phyloP scores from a whole-genome alignment of 257 asterid species.

The Eustoma russellianum region DNA sequence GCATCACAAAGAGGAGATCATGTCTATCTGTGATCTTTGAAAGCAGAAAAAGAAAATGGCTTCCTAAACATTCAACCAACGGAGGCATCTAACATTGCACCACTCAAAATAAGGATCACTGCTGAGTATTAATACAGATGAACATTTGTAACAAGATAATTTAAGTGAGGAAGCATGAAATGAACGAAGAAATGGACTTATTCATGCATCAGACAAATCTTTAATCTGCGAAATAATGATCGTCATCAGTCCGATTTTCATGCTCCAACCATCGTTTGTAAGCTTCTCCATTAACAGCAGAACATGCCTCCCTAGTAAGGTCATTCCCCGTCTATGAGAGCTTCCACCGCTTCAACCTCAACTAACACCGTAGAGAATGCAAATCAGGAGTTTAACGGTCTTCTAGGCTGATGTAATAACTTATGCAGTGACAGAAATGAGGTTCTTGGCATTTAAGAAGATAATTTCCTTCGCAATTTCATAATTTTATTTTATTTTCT shows the following conservation, averaged over 20 bases:
- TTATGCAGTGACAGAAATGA: too few relatives aligned
- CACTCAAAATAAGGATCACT: slow-evolving; percentile 5
- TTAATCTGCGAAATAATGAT: slow-evolving; percentile 76
- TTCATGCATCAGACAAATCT: slow-evolving; percentile 53
- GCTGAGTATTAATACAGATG: slow-evolving; percentile 4
- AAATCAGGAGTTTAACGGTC: too few relatives aligned
- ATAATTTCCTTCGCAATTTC: too few relatives aligned
- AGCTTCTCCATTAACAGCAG: slow-evolving; percentile 74
- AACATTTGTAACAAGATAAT: slow-evolving; percentile 4
- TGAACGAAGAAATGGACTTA: slow-evolving; percentile 22
- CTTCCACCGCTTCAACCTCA: too few relatives aligned
- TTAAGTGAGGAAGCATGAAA: slow-evolving; percentile 11
- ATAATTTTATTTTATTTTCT: too few relatives aligned
- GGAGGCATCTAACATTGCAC: slow-evolving; percentile 5
- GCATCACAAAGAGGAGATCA: background rate
- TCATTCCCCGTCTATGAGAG: too few relatives aligned
- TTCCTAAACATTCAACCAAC: slow-evolving; percentile 5
- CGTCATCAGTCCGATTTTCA: slow-evolving; percentile 93
- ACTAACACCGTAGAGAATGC: too few relatives aligned
- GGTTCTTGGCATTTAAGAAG: too few relatives aligned
- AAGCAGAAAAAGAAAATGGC: background rate
- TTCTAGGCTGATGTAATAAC: too few relatives aligned
- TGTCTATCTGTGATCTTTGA: background rate
- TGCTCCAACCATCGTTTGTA: slow-evolving; percentile 85
- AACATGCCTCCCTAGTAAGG: slow-evolving; percentile 82